Evolutionary conservation across 2,329 filamentous ascomycete genomes (phyloP), one percentile per base, ranked within the genome.

Genomic region (Ascochyta viciae-villosae): DNA sequence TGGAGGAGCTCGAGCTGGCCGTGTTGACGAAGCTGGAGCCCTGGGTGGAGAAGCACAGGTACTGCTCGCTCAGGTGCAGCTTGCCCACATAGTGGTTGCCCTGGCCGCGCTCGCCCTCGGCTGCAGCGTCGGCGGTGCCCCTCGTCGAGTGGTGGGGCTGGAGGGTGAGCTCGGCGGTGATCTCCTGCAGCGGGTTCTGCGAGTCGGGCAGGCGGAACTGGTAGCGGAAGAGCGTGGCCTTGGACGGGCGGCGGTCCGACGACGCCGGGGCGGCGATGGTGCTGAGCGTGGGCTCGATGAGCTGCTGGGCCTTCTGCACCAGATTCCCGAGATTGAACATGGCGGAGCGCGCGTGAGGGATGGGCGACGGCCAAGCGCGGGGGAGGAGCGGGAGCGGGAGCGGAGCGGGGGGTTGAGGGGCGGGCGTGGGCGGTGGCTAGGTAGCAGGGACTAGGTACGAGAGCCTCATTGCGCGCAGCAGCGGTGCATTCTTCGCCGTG

Each of bases 11-110:
- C 19, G 89, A 87, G 74, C 88, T 96, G 15, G 94, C 89, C 0
- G 89, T 88, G 61, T 87, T 88, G 38, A 91, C 77, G 77, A 97
- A 97, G 79, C 92, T 96, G 9, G 92, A 90, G 15, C 91, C 88
- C 48, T 95, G 91, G 7, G 95, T 97, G 0, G 93, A 97, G 81
- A 99, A 99, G 82, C 93, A 98, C 67, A 99, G 87, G 78, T 90
- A 99, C 66, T 90, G 86, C 79, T 99, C 94, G 75, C 92, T 97
- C 61, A 99, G 81, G 75, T 99, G 94, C 48, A 99, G 85, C 76
- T 93, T 93, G 46, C 95, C 95, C 23, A 89, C 88, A 80, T 99
- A 98, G 73, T 93, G 90, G 78, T 90, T 96, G 65, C 92, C 91
- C 66, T 86, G 83, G 35, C 50, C 41, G 15, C 35, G 50, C 26